Percentiles rank a stretch among this genome's conserved stretches.
These are phyloP conservation scores for Coniochaeta sp. DNA, from an alignment of 2,329 filamentous ascomycete genomes.

Conservation along the genomic window DNA sequence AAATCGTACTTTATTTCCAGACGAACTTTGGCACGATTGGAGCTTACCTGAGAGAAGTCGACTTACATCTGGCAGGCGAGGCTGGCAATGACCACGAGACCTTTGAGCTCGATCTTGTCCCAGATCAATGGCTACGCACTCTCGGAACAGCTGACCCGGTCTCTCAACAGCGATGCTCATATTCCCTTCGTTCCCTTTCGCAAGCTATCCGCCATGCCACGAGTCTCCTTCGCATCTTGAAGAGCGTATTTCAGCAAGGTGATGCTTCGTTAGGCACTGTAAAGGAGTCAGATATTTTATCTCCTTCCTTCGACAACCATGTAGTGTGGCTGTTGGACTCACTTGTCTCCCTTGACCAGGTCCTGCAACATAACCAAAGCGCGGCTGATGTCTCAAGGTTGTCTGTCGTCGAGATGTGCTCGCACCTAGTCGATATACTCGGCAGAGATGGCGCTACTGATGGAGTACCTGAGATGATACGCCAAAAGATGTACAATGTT, in stretches of 20 bases:
- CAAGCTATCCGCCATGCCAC: background rate
- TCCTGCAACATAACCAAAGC: background rate
- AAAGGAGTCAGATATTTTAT: background rate
- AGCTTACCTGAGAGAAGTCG: background rate
- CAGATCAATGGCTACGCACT: background rate
- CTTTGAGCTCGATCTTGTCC: background rate
- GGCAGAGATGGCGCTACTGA: slow-evolving; percentile 20
- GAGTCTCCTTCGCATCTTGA: background rate
- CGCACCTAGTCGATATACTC: background rate
- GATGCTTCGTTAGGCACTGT: background rate
- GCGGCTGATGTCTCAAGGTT: background rate
- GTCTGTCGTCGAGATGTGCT: background rate
- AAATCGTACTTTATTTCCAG: slow-evolving; percentile 41
- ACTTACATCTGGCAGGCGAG: background rate
- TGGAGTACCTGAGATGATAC: slow-evolving; percentile 7
- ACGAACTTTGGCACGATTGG: slow-evolving; percentile 24
- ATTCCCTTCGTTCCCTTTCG: background rate
- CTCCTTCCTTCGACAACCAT: background rate
- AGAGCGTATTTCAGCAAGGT: background rate
- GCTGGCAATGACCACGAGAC: background rate
- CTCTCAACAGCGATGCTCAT: background rate
- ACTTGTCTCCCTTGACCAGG: background rate
- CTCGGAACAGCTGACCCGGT: background rate
- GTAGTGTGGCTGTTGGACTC: slow-evolving; percentile 2
- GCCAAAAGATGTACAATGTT: slow-evolving; percentile 19